These are phyloP conservation scores for Leccinum subgranulosum DNA, from an alignment of 768 basidiomycete genomes.

Conservation along the genomic window DNA sequence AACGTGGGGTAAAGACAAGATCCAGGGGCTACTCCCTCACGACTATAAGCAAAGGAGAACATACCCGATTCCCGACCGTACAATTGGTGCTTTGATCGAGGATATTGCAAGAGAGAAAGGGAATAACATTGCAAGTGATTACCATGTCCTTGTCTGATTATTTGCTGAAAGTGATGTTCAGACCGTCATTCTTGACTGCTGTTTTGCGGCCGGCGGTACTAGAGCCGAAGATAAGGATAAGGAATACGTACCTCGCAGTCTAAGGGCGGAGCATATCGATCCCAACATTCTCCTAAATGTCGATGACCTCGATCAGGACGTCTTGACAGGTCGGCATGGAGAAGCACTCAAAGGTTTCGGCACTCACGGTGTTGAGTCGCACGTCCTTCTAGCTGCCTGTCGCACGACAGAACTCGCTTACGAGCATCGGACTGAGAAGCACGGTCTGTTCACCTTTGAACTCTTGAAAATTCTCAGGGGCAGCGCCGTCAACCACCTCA, in stretches of 20 bases:
- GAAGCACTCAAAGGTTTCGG: slow-evolving; percentile 20
- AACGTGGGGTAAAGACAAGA: slow-evolving; percentile 23
- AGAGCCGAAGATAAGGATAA: slow-evolving; percentile 20
- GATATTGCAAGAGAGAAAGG: slow-evolving; percentile 37
- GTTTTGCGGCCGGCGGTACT: slow-evolving; percentile 38
- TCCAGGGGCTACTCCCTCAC: slow-evolving; percentile 32
- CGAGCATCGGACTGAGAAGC: slow-evolving; percentile 16
- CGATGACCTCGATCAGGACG: slow-evolving; percentile 23
- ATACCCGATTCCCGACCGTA: slow-evolving; percentile 42
- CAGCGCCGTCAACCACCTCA: slow-evolving; percentile 8
- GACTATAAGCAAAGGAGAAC: slow-evolving; percentile 22
- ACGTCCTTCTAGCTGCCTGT: slow-evolving; percentile 45
- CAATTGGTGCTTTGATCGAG: slow-evolving; percentile 36
- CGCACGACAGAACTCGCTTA: slow-evolving; percentile 32
- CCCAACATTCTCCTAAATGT: neutral
- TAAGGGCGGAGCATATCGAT: neutral
- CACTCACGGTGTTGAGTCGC: slow-evolving; percentile 31
- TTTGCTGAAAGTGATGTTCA: slow-evolving; percentile 11
- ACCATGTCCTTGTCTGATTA: neutral
- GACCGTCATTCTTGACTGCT: slow-evolving; percentile 48
- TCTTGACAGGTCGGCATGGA: slow-evolving; percentile 18
- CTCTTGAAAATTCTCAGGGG: slow-evolving; percentile 15
- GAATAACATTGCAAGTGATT: slow-evolving; percentile 41
- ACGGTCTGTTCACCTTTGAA: slow-evolving; percentile 25
- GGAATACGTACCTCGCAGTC: slow-evolving; percentile 8